Evolutionary conservation across 192 early-diverging fungal species (phyloP).

Genomic region (Coemansia sp.): DNA sequence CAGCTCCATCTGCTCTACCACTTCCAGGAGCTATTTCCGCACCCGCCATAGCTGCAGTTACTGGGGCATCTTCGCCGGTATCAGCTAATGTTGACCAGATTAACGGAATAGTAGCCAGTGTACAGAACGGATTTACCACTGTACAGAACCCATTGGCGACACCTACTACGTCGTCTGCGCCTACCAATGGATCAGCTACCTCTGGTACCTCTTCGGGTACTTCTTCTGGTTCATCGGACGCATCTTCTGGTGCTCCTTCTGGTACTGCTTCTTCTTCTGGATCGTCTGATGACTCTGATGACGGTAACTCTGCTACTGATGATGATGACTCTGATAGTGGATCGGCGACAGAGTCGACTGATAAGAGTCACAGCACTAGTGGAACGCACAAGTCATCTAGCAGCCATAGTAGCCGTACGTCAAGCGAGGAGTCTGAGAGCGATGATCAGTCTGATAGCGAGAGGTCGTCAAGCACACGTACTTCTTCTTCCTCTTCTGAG

Average conservation of each 20-base stretch:
- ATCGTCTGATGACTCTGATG: background rate
- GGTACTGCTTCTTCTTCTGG: background rate
- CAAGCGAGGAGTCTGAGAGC: background rate
- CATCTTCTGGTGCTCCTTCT: background rate
- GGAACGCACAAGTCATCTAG: background rate
- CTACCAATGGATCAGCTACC: background rate
- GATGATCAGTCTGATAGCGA: background rate
- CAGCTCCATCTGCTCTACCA: background rate
- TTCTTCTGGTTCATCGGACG: background rate
- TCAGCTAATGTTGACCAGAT: conserved; percentile 9
- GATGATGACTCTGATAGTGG: background rate
- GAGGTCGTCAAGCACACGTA: background rate
- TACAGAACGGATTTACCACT: conserved; percentile 8
- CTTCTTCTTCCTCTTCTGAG: background rate
- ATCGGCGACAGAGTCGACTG: background rate
- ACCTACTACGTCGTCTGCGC: background rate
- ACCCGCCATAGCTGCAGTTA: background rate
- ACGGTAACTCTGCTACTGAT: background rate
- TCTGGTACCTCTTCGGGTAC: background rate
- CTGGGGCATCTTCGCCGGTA: background rate
- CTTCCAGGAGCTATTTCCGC: background rate
- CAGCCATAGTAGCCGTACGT: background rate
- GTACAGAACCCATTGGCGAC: conserved; percentile 9
- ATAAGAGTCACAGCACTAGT: background rate
- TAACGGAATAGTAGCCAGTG: conserved; percentile 5